Evolutionary conservation across 164 flowering plant genomes (phyloP).

Genomic region (Nelumbo lutea): DNA sequence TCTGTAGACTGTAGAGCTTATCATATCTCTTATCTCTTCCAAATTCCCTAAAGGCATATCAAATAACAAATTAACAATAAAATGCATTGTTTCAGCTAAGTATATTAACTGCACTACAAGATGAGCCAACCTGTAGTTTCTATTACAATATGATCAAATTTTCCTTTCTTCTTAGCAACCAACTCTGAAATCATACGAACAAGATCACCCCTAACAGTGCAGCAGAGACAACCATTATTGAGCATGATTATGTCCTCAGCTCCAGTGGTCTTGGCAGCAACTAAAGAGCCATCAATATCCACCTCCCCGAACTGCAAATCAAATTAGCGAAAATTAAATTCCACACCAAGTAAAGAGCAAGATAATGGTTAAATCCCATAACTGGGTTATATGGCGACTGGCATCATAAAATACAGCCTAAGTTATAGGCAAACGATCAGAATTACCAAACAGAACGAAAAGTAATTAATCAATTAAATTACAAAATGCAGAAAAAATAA

Average conservation of each 20-base stretch:
- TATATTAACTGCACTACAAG: background rate
- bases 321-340: background rate
- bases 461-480: background rate
- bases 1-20: too few species aligned
- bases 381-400: too few species aligned
- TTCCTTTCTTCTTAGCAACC: conserved; percentile 73
- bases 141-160: conserved; percentile 90
- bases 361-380: background rate
- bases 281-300: conserved; percentile 95
- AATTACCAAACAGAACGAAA: background rate
- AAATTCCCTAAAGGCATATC: too few species aligned
- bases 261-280: conserved; percentile 82
- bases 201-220: conserved; percentile 98
- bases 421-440: background rate
- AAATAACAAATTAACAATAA: background rate
- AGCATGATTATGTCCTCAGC: conserved; percentile 96
- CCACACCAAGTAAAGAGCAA: background rate
- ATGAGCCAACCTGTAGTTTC: conserved; percentile 80
- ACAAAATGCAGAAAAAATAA: background rate
- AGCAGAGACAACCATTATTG: conserved; percentile 96
- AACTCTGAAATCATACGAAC: conserved; percentile 89
- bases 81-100: background rate
- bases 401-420: too few species aligned
- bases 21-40: too few species aligned
- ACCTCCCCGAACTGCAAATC: conserved; percentile 87